Conservation (phyloP, 352 stramenopile species). For the Pythium chondricola region DNA sequence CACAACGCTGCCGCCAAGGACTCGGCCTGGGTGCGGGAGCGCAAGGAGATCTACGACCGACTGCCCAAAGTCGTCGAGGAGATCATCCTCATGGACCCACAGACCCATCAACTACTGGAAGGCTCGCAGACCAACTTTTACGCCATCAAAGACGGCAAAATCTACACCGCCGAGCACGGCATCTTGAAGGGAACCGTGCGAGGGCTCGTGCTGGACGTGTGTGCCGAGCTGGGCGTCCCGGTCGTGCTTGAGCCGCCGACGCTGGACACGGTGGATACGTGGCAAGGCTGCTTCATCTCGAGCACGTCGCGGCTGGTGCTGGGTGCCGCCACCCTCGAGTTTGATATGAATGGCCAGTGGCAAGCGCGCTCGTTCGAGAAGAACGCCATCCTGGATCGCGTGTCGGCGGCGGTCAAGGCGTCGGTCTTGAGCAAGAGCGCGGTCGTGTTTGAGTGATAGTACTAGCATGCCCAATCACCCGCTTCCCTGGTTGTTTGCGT, state of each 20-base stretch:
- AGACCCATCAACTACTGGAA: constrained; percentile 49
- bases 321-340: constrained; percentile 42
- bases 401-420: constrained; percentile 36
- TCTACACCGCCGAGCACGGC: constrained; percentile 62
- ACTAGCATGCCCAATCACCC: constrained; percentile 24
- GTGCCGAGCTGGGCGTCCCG: constrained; percentile 38
- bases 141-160: constrained; percentile 35
- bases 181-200: constrained; percentile 79
- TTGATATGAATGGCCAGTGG: constrained; percentile 28
- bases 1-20: constrained; percentile 74
- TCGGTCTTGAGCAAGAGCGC: constrained; percentile 52
- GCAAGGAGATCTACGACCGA: constrained; percentile 66
- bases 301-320: constrained; percentile 80
- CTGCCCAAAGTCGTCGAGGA: constrained; percentile 67
- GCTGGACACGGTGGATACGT: constrained; percentile 47
- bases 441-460: constrained; percentile 56
- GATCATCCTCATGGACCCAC: constrained; percentile 80
- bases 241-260: constrained; percentile 45
- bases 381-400: constrained; percentile 35
- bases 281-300: constrained; percentile 79
- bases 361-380: constrained; percentile 26
- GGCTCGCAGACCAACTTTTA: constrained; percentile 86
- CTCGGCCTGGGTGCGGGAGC: constrained; percentile 67
- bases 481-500: constrained; percentile 13
- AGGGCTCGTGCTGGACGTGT: constrained; percentile 65